Base-by-base conservation (phyloP, 192 early-diverging fungal species). In the Coemansia sp. region DNA sequence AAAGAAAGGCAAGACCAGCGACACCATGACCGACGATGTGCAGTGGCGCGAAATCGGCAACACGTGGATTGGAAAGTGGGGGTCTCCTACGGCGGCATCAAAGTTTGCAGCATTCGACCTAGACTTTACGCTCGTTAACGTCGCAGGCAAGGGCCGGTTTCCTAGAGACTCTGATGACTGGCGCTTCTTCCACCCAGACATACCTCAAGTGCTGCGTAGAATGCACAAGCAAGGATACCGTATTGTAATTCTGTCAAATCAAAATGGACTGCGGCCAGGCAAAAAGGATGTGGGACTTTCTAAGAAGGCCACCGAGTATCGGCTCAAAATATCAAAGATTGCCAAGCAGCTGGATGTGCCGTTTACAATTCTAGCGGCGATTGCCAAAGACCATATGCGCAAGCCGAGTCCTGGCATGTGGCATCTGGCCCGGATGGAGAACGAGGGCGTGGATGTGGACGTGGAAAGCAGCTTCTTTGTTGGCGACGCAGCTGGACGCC, bases 401-500 rank as follows among this genome's bases (percentile, higher is more conserved):
- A 80, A 85, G 61, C 78, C 83, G 1, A 51, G 62, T 14, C 65
- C 77, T 7, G 76, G 80, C 17, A 75, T 79, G 76, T 85, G 64
- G 72, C 48, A 59, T 56, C 38, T 68, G 56, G 72, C 67, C 6
- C 54, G 67, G 59, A 66, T 66, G 31, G 62, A 74, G 35, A 73
- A 85, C 31, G 66, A 41, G 25, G 59, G 31, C 16, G 43, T 73
- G 14, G 64, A 52, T 8, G 50, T 87, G 66, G 92, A 94, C 62
- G 61, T 53, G 38, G 48, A 45, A 6, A 54, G 68, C 3, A 90
- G 88, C 63, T 95, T 93, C 50, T 98, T 87, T 81, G 90, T 94
- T 4, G 96, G 96, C 22, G 96, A 98, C 76, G 96, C 94, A 3
- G 93, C 93, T n/a, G 94, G 96, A 1, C 69, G 96, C 37, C 72